Percentiles rank a stretch among this genome's conserved stretches.
These are phyloP conservation scores for Lentinula novae-zelandiae DNA, from an alignment of 1,284 basidiomycete genomes.

Conservation along the genomic window DNA sequence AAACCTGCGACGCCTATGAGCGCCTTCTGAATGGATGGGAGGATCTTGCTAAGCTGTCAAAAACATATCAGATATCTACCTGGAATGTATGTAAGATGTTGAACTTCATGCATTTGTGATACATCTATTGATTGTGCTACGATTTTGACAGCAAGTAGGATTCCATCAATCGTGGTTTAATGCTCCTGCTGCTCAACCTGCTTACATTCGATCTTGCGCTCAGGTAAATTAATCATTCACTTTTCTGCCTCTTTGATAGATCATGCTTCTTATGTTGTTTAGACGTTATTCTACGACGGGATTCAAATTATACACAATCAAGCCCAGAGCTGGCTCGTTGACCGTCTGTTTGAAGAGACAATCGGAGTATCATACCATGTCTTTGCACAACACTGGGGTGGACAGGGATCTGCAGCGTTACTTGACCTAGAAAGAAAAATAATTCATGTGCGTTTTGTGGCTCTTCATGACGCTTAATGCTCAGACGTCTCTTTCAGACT, in stretches of 20 bases:
- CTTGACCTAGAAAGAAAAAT: constrained; percentile 50
- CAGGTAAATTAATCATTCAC: constrained; percentile 37
- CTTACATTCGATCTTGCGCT: constrained; percentile 58
- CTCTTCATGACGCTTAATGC: neutral
- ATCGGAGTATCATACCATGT: constrained; percentile 48
- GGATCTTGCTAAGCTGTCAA: constrained; percentile 46
- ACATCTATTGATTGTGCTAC: neutral
- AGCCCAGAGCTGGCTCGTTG: constrained; percentile 51
- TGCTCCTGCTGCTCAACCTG: constrained; percentile 34
- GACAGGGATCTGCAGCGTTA: constrained; percentile 32
- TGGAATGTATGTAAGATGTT: constrained; percentile 53
- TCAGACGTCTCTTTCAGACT: constrained; percentile 35
- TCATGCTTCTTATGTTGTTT: neutral
- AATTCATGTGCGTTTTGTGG: constrained; percentile 38
- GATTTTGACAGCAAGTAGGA: constrained; percentile 42
- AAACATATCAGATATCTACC: constrained; percentile 40
- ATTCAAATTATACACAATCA: constrained; percentile 50
- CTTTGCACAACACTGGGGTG: constrained; percentile 36
- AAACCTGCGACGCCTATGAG: constrained; percentile 52
- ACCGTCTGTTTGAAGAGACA: constrained; percentile 65
- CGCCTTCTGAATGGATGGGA: constrained; percentile 54
- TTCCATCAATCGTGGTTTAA: constrained; percentile 44
- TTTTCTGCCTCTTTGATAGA: neutral
- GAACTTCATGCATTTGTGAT: neutral
- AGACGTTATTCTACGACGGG: constrained; percentile 63